Conservation (phyloP, 495 filamentous ascomycete genomes). For the Penicillium goetzii region DNA sequence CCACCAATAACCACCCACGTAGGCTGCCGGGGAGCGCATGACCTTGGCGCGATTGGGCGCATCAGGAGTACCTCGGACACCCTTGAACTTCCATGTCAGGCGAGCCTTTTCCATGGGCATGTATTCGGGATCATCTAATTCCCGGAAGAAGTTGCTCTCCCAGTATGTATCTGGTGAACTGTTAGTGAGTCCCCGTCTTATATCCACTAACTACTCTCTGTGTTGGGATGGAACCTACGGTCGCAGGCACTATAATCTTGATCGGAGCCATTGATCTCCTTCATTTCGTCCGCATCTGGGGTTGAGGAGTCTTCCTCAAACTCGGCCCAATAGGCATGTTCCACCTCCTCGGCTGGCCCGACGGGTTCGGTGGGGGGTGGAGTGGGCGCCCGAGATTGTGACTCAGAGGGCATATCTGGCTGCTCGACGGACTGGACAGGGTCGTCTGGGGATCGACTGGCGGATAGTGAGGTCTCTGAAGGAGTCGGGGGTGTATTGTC, state of each 20-base stretch:
- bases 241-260: slow-evolving; percentile 58
- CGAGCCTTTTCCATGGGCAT: slow-evolving; percentile 54
- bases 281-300: slow-evolving; percentile 63
- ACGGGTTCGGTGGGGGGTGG: slow-evolving; percentile 15
- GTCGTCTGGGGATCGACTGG: not conserved
- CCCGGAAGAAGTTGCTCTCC: slow-evolving; percentile 60
- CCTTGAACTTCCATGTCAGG: slow-evolving; percentile 63
- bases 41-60: slow-evolving; percentile 60
- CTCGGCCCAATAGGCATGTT: slow-evolving; percentile 54
- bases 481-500: slow-evolving; percentile 5
- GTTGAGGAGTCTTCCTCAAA: slow-evolving; percentile 59
- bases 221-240: slow-evolving; percentile 39
- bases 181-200: slow-evolving; percentile 17
- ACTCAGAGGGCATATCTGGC: slow-evolving; percentile 12
- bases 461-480: not conserved
- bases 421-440: slow-evolving; percentile 7
- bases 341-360: slow-evolving; percentile 31
- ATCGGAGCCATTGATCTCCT: slow-evolving; percentile 57
- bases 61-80: slow-evolving; percentile 64
- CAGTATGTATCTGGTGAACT: slow-evolving; percentile 54
- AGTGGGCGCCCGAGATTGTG: slow-evolving; percentile 15
- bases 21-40: slow-evolving; percentile 62
- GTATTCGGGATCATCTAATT: slow-evolving; percentile 65
- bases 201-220: not conserved
- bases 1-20: slow-evolving; percentile 67